Percentiles rank a stretch among this genome's conserved stretches.
Evolutionary conservation across 371 early-diverging fungal genomes (phyloP).

Genomic region (Rhizoclosmatium hyalinum): DNA sequence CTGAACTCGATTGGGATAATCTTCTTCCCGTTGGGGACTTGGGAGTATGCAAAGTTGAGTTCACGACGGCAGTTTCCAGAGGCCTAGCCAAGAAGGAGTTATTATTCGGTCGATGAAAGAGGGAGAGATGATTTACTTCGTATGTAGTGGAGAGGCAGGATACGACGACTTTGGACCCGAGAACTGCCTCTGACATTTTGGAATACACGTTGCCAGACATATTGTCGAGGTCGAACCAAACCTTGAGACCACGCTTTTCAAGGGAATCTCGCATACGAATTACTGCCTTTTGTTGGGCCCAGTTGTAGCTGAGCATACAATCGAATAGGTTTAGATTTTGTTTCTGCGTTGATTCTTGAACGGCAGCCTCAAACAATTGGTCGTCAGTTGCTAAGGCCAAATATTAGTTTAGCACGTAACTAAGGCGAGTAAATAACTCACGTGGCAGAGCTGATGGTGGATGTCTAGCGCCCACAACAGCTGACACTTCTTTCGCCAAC

Average conservation of each 20-base stretch:
- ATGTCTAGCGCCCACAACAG: not conserved
- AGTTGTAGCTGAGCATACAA: constrained; percentile 27
- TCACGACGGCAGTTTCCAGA: constrained; percentile 42
- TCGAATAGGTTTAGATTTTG: not conserved
- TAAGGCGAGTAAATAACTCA: too few relatives aligned
- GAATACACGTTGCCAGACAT: constrained; percentile 34
- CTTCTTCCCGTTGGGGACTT: constrained; percentile 9
- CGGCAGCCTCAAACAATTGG: not conserved
- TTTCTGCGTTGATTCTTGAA: not conserved
- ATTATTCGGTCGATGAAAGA: not conserved
- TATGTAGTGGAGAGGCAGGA: constrained; percentile 20
- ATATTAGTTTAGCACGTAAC: too few relatives aligned
- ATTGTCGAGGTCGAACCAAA: constrained; percentile 33
- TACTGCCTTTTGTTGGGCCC: constrained; percentile 17
- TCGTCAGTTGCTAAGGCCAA: not conserved
- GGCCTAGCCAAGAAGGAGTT: not conserved
- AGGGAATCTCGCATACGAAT: constrained; percentile 18
- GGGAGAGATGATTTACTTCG: constrained; percentile 1
- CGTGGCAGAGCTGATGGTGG: too few relatives aligned
- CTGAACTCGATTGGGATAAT: constrained; percentile 33
- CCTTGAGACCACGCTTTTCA: not conserved
- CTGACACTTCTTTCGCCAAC: constrained; percentile 32
- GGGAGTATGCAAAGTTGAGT: constrained; percentile 35
- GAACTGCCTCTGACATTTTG: constrained; percentile 31
- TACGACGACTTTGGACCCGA: constrained; percentile 20